Base-by-base conservation (phyloP, 2,329 filamentous ascomycete species). In the Arthrobotrys pseudoclavata region DNA sequence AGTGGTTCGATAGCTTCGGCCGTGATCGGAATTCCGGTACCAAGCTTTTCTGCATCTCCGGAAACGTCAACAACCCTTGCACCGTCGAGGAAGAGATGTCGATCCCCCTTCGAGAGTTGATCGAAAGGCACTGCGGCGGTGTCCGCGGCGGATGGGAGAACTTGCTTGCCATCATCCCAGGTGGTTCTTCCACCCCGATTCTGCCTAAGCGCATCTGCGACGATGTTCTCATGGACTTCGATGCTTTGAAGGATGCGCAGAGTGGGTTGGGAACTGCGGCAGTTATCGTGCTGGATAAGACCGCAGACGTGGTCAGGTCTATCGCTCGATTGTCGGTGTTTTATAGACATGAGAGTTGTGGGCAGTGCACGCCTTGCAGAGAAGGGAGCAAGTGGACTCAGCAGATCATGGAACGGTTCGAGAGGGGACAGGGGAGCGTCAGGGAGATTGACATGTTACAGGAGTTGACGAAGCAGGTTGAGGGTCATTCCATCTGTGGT, bases 41-140 rank as follows among this genome's bases (percentile, higher is more conserved):
- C 80, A 99, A 99, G 88, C 91, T 99, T 48, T 99, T 92, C 87
- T 97, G 94, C 85, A 98, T 99, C 84, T 98, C 95, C 68, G 96
- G 96, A 29, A 93, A 98, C 85, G 96, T 99, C 86, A 99, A 99
- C 89, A 96, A 98, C 87, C 96, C 96, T 68, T 93, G 90, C 85
- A 98, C 96, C 0, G 96, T 99, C 78, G 96, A 99, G 85, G 96
- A 99, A 86, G 96, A 99, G 86, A 99, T 99, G 96, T 97, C 93
- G 64, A 99, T 99, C 81, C 92, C 96, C 50, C 89, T 99, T 77
- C 91, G 92, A 52, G 96, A 99, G 85, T 90, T 99, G 79, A 98
- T 99, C 82, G 96, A 99, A 80, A 96, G 93, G 87, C 96, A 99
- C 89, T 98, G 96, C 84, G 96, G 96, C 84, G 96, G 96, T 85